These are phyloP conservation scores for Coriaria nepalensis DNA, from an alignment of 306 rosid genomes.

Conservation along the genomic window DNA sequence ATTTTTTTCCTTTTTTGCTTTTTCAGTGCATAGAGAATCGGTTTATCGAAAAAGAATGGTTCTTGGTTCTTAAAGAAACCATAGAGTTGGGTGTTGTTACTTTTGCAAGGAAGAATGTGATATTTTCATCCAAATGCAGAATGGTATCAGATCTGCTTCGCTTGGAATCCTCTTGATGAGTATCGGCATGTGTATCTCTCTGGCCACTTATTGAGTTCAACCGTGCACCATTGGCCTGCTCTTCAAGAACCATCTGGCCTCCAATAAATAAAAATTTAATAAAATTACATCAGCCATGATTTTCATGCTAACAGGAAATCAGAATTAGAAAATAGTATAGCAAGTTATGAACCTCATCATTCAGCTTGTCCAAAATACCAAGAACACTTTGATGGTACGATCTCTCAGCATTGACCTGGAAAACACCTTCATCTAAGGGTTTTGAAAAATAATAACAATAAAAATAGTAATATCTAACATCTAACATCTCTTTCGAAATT, in stretches of 20 bases:
- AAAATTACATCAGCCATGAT: conserved; percentile 10
- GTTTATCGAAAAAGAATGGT: not conserved
- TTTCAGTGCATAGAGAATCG: not conserved
- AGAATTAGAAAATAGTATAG: conserved; percentile 1
- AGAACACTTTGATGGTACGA: conserved; percentile 65
- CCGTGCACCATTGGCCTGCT: conserved; percentile 33
- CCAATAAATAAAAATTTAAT: conserved; percentile 22
- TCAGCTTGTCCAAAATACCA: conserved; percentile 51
- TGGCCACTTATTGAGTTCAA: conserved; percentile 17
- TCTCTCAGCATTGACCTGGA: conserved; percentile 81
- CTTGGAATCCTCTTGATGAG: conserved; percentile 25
- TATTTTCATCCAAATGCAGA: conserved; percentile 26
- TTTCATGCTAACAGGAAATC: conserved; percentile 7
- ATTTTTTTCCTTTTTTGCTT: not conserved
- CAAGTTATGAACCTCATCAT: conserved; percentile 48
- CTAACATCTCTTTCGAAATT: conserved; percentile 1
- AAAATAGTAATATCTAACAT: not conserved
- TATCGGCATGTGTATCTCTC: conserved; percentile 27
- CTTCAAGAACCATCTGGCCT: conserved; percentile 49
- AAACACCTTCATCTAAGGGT: conserved; percentile 2
- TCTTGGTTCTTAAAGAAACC: conserved; percentile 3
- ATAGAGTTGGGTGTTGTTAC: conserved; percentile 21
- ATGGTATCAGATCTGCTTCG: conserved; percentile 25
- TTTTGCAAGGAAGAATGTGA: conserved; percentile 46
- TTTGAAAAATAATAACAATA: not conserved